phyloP scores from a whole-genome alignment of 2,329 filamentous ascomycete genomes.

The Emmonsia crescens region DNA sequence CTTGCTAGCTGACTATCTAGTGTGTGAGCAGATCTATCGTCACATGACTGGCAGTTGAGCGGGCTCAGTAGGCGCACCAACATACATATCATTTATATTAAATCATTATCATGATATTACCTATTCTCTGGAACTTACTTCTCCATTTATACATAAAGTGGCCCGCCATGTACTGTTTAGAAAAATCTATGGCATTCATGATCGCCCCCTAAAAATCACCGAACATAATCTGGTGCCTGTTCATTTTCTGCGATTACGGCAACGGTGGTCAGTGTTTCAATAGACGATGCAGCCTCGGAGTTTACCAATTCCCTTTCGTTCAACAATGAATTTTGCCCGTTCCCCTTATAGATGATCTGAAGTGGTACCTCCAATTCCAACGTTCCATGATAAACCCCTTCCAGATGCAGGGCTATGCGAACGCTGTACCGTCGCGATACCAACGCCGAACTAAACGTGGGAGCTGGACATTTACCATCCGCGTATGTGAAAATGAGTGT shows the following conservation, averaged over 20 bases:
- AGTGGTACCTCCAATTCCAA: constrained; percentile 6
- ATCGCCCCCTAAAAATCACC: not conserved
- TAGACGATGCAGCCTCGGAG: not conserved
- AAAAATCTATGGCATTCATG: not conserved
- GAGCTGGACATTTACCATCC: not conserved
- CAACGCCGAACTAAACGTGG: constrained; percentile 6
- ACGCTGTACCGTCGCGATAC: constrained; percentile 8
- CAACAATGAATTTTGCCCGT: not conserved
- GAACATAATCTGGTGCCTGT: not conserved
- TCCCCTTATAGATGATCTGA: constrained; percentile 4
- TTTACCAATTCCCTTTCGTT: not conserved
- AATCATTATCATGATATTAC: not conserved
- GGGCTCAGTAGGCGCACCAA: no score
- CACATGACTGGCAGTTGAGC: no score
- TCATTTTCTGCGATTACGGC: not conserved
- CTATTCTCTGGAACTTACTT: not conserved
- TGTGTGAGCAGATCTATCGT: no score
- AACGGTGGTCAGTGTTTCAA: not conserved
- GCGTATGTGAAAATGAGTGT: constrained; percentile 2
- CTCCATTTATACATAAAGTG: not conserved
- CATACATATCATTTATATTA: no score
- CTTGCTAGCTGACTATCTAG: no score
- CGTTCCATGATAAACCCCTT: not conserved
- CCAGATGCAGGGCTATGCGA: constrained; percentile 4
- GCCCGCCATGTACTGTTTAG: not conserved